These are phyloP conservation scores for Cadophora malorum DNA, from an alignment of 2,329 filamentous ascomycete species.

Conservation along the genomic window DNA sequence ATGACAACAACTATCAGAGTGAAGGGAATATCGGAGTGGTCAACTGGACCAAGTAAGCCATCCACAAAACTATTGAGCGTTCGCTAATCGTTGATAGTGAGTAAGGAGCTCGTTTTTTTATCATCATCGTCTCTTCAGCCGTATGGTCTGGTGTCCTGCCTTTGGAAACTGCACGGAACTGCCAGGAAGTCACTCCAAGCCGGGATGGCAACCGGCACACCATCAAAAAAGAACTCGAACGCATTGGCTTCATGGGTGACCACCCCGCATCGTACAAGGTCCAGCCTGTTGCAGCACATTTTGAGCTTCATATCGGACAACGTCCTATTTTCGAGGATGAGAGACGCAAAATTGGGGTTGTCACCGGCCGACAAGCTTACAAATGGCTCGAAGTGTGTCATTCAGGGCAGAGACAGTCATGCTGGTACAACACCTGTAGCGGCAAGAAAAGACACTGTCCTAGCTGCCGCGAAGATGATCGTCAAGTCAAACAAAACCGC, in stretches of 20 bases:
- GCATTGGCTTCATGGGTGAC: constrained; percentile 73
- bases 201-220: too few species aligned
- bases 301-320: constrained; percentile 74
- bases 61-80: constrained; percentile 55
- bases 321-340: constrained; percentile 73
- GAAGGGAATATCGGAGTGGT: constrained; percentile 64
- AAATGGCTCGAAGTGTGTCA: constrained; percentile 70
- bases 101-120: constrained; percentile 63
- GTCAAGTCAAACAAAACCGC: constrained; percentile 15
- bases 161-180: constrained; percentile 58
- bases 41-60: constrained; percentile 60
- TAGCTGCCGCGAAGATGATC: constrained; percentile 21
- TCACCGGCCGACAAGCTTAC: constrained; percentile 71
- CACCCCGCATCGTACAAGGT: too few species aligned
- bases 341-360: constrained; percentile 69
- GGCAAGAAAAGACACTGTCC: constrained; percentile 6
- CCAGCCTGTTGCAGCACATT: too few species aligned
- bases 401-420: constrained; percentile 52
- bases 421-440: constrained; percentile 49
- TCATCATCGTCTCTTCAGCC: constrained; percentile 73
- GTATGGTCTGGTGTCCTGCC: constrained; percentile 65
- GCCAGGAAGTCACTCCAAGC: constrained; percentile 48
- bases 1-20: constrained; percentile 71
- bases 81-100: too few species aligned
- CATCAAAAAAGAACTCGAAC: constrained; percentile 54